phyloP scores from a whole-genome alignment of 352 stramenopile genomes.

The Phytophthora tubulina region DNA sequence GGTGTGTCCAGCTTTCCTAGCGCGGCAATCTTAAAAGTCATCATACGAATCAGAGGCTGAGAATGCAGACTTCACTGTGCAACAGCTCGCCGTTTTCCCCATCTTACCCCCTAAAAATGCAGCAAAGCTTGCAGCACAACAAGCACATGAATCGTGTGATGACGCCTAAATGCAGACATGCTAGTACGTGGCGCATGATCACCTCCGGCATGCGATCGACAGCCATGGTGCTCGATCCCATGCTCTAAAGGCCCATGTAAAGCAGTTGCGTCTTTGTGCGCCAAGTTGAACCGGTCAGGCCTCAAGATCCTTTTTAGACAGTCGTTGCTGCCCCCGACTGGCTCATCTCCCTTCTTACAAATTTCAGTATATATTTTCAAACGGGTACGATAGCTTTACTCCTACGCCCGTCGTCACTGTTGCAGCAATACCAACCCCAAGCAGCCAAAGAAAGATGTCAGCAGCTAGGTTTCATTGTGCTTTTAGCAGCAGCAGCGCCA shows the following conservation, averaged over 20 bases:
- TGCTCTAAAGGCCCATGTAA: too few relatives aligned
- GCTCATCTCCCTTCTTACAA: too few relatives aligned
- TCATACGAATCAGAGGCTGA: neutral
- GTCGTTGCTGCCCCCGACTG: too few relatives aligned
- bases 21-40: too few relatives aligned
- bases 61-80: neutral
- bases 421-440: neutral
- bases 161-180: slow-evolving; percentile 18
- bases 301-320: neutral
- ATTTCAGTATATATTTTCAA: too few relatives aligned
- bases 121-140: neutral
- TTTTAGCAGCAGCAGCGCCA: slow-evolving; percentile 21
- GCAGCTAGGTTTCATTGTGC: slow-evolving; percentile 19
- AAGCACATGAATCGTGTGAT: neutral
- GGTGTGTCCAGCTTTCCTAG: too few relatives aligned
- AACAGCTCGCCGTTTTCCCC: neutral
- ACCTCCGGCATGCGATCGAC: neutral
- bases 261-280: too few relatives aligned
- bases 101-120: slow-evolving; percentile 5
- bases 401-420: too few relatives aligned
- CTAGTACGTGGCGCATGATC: slow-evolving; percentile 1
- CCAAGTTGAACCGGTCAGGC: too few relatives aligned
- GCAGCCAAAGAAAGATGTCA: slow-evolving; percentile 27
- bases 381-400: too few relatives aligned
- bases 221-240: neutral